These are phyloP conservation scores for Apiospora malaysiana DNA, from an alignment of 2,329 filamentous ascomycete genomes.

Conservation along the genomic window DNA sequence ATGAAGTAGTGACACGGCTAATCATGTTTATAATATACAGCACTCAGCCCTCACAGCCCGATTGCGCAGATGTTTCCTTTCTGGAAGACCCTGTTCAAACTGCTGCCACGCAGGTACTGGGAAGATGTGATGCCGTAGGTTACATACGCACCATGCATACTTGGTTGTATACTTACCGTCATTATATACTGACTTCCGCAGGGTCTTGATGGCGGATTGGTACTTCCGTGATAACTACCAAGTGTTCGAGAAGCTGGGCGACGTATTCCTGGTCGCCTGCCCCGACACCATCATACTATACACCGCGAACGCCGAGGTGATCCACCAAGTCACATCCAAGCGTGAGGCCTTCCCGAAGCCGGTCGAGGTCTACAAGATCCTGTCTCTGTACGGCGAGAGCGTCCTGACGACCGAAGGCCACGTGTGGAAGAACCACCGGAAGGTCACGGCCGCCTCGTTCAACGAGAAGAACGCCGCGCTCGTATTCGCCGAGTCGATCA, in stretches of 20 bases:
- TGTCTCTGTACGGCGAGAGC: constrained; percentile 74
- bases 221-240: constrained; percentile 60
- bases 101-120: constrained; percentile 61
- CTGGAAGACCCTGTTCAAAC: constrained; percentile 61
- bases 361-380: constrained; percentile 60
- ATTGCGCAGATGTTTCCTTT: constrained; percentile 61
- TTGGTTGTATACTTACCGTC: background rate
- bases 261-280: constrained; percentile 69
- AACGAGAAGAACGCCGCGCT: constrained; percentile 76
- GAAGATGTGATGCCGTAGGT: constrained; percentile 66
- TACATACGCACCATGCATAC: background rate
- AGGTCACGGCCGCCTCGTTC: constrained; percentile 73
- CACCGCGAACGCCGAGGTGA: constrained; percentile 68
- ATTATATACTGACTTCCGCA: constrained; percentile 42
- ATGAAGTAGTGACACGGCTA: background rate
- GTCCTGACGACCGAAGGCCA: constrained; percentile 73
- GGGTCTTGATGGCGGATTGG: constrained; percentile 63
- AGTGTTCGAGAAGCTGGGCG: constrained; percentile 64
- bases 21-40: constrained; percentile 38
- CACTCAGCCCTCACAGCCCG: constrained; percentile 54
- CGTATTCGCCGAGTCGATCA: constrained; percentile 67
- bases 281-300: constrained; percentile 59
- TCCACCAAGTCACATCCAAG: constrained; percentile 68
- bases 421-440: constrained; percentile 75
- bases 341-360: constrained; percentile 77